Evolutionary conservation across 352 stramenopile species (phyloP).

Genomic region (Blastocystis hominis): DNA sequence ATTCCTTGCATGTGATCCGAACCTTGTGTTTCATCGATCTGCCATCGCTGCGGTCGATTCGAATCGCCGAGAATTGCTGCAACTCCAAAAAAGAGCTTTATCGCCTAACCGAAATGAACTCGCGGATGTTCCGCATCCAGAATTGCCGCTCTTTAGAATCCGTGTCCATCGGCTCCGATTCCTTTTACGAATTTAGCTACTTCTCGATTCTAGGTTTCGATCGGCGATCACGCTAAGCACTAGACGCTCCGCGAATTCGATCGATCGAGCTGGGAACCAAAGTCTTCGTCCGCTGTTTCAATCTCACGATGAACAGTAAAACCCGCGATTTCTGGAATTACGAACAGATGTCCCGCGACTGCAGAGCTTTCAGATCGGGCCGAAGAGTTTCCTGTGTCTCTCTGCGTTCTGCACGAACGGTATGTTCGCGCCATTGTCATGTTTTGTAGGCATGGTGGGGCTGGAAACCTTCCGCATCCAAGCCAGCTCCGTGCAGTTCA

Average conservation of each 20-base stretch:
- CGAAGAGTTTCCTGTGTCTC: not conserved
- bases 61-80: not conserved
- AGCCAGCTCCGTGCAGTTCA: not conserved
- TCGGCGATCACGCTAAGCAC: not conserved
- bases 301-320: not conserved
- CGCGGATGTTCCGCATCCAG: not conserved
- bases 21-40: not conserved
- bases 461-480: not conserved
- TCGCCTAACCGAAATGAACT: not conserved
- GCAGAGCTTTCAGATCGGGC: not conserved
- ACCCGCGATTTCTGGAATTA: not conserved
- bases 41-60: not conserved
- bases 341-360: not conserved
- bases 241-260: not conserved
- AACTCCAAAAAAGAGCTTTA: not conserved
- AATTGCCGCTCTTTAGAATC: not conserved
- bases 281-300: not conserved
- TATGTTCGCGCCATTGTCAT: not conserved
- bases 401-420: not conserved
- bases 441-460: not conserved
- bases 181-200: not conserved
- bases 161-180: not conserved
- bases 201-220: not conserved
- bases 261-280: not conserved
- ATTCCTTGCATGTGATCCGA: not conserved